These are phyloP conservation scores for Prunus mongolica DNA, from an alignment of 306 rosid genomes.

Conservation along the genomic window DNA sequence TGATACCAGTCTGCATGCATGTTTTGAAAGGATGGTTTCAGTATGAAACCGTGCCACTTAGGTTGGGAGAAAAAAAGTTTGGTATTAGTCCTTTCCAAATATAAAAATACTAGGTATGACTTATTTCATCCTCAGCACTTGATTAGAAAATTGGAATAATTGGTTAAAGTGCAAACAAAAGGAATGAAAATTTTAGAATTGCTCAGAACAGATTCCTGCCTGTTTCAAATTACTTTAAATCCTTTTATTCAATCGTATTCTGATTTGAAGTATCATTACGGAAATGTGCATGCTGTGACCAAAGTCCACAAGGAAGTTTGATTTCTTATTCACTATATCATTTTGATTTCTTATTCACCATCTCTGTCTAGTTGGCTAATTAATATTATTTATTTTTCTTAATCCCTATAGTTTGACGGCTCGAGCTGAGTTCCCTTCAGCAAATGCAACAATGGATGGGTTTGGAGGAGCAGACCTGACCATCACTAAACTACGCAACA, in stretches of 20 bases:
- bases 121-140: too few species aligned
- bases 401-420: conserved; percentile 66
- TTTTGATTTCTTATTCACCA: not conserved
- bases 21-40: too few species aligned
- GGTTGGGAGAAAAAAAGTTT: too few species aligned
- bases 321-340: too few species aligned
- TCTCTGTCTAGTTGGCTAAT: not conserved
- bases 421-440: conserved; percentile 90
- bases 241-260: not conserved
- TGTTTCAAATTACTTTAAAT: not conserved
- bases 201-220: not conserved
- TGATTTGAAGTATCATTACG: not conserved
- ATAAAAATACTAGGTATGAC: too few species aligned
- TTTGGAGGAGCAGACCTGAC: conserved; percentile 91
- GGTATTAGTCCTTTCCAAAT: too few species aligned
- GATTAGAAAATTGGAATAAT: too few species aligned
- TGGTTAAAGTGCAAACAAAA: too few species aligned
- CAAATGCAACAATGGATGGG: conserved; percentile 69
- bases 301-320: not conserved
- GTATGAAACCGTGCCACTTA: too few species aligned
- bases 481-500: conserved; percentile 51
- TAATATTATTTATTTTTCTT: conserved; percentile 7
- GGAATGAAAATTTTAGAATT: not conserved
- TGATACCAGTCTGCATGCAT: not conserved
- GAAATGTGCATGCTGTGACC: not conserved